Percentiles rank a stretch among this genome's conserved stretches.
Evolutionary conservation across 257 asterid species (phyloP).

Genomic region (Petrea volubilis): DNA sequence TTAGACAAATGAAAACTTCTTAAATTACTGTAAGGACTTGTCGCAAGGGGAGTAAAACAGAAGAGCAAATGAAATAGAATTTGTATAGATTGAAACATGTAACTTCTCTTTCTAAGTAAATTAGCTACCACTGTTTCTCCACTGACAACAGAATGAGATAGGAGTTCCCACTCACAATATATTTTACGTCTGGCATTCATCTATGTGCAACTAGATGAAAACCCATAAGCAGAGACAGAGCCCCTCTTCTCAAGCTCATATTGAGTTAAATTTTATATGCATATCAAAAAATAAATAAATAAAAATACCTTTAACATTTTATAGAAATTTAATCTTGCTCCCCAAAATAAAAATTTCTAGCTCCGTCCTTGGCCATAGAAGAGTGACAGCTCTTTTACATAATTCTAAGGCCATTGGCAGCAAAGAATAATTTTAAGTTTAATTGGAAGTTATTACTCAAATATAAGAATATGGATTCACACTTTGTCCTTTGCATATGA

Average conservation of each 20-base stretch:
- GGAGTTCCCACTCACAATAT: background rate
- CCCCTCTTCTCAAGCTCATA: no score
- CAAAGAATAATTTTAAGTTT: background rate
- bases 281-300: no score
- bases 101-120: background rate
- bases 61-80: background rate
- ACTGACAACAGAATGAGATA: background rate
- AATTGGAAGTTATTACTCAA: background rate
- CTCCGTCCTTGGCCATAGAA: no score
- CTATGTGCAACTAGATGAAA: background rate
- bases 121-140: background rate
- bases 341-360: no score
- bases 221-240: no score
- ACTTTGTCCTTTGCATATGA: background rate
- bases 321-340: no score
- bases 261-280: no score
- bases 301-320: no score
- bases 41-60: no score
- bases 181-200: background rate
- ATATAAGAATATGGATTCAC: background rate
- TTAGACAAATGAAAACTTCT: background rate
- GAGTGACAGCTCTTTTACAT: background rate
- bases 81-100: background rate
- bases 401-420: background rate
- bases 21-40: background rate